Base-by-base conservation (phyloP, 345 rosid genomes). In the Rhizophora mangle region DNA sequence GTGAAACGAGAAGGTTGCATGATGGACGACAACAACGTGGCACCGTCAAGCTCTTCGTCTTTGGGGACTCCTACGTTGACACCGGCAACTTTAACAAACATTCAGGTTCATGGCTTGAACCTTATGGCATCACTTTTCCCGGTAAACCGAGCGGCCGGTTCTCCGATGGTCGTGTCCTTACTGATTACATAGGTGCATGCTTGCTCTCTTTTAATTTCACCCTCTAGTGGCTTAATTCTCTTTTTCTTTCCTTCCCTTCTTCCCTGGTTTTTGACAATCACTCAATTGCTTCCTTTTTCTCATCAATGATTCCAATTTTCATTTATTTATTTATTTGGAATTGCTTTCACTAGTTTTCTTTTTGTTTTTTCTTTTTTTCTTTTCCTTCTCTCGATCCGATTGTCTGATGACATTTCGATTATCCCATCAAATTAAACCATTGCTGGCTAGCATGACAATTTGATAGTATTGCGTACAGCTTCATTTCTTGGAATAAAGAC, bases 131-230 rank as follows among this genome's bases (percentile, higher is more conserved):
- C 65, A 72, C 66, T 16, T 72, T 65, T 36, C 76, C 76, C 6
- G 71, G 68, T n/a, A 26, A 47, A 66, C 76, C 76, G 2, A 31
- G 8, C 19, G 76, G 76, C n/a, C 71, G 76, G 6, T 66, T 65
- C 57, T 72, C 76, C 26, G 76, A 72, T 30, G 76, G 76, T n/a
- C 76, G 70, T 20, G 71, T 72, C 30, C 46, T 72, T 6, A 72
- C 76, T 0, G 76, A 72, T 34, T 59, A 58, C 24, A 46, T 72
- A 32, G 76, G 76, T 72, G 0, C 36, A 26, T 16, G 2, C 5
- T 9, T 29, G 3, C 10, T 5, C 3, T 3, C 22, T 1, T n/a
- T 26, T 18, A 34, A 8, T 53, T 3, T 52, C 2, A 0, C 1
- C 15, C 20, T 53, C 10, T 15, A 1, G 39, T 4, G 6, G 0